Evolutionary conservation across 352 stramenopile species (phyloP).

Genomic region (Albugo laibachii): DNA sequence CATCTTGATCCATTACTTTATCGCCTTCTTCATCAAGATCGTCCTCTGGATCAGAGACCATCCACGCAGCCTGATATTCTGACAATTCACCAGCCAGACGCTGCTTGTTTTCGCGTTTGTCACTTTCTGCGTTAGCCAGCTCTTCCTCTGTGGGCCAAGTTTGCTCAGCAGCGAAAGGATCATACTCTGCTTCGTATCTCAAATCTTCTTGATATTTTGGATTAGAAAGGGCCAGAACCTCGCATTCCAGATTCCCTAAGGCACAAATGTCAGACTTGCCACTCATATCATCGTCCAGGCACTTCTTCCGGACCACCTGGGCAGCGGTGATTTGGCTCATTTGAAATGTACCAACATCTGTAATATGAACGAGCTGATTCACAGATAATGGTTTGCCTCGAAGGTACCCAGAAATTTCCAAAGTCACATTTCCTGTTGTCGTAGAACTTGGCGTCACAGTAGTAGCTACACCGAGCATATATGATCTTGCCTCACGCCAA

Average conservation of each 20-base stretch:
- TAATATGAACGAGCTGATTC: slow-evolving; percentile 93
- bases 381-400: slow-evolving; percentile 86
- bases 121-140: slow-evolving; percentile 69
- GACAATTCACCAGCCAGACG: slow-evolving; percentile 49
- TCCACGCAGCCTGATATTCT: slow-evolving; percentile 90
- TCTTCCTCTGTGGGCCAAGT: slow-evolving; percentile 94
- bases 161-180: slow-evolving; percentile 93
- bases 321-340: slow-evolving; percentile 50
- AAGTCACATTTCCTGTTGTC: slow-evolving; percentile 17
- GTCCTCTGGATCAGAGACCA: slow-evolving; percentile 50
- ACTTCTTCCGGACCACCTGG: slow-evolving; percentile 15
- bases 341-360: slow-evolving; percentile 89
- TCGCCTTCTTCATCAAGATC: slow-evolving; percentile 21
- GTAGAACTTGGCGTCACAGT: slow-evolving; percentile 44
- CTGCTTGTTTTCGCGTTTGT: slow-evolving; percentile 35
- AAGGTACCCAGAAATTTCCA: slow-evolving; percentile 87
- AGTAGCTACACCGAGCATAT: slow-evolving; percentile 45
- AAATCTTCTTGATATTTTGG: slow-evolving; percentile 53
- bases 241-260: slow-evolving; percentile 3
- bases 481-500: slow-evolving; percentile 76
- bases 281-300: neutral
- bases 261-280: slow-evolving; percentile 6
- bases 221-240: slow-evolving; percentile 47
- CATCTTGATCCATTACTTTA: slow-evolving; percentile 37
- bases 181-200: slow-evolving; percentile 77